Conservation (phyloP, 208 protist species). For the Angomonas ambiguus region DNA sequence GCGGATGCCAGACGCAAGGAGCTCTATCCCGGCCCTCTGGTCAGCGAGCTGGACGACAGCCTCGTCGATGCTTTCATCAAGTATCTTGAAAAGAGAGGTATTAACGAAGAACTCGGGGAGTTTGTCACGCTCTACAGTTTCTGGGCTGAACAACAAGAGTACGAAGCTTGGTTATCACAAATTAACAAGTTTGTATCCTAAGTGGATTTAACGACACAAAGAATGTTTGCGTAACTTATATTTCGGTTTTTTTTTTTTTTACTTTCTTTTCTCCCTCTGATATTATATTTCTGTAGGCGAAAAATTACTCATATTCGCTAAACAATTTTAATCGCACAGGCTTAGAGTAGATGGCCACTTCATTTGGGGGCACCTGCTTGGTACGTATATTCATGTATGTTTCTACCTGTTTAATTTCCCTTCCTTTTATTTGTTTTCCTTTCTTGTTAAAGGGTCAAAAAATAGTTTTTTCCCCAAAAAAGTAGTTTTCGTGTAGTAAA, state of each 20-base stretch:
- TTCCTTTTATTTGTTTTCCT: not conserved
- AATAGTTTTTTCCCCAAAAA: not conserved
- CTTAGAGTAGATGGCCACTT: no score
- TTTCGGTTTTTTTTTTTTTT: not conserved
- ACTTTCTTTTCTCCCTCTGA: not conserved
- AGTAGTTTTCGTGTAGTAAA: no score
- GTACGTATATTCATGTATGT: no score
- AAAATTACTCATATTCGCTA: no score
- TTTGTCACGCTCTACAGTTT: conserved; percentile 78
- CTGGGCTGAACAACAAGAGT: conserved; percentile 90
- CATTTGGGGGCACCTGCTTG: no score
- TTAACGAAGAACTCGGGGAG: conserved; percentile 75
- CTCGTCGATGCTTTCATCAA: conserved; percentile 70
- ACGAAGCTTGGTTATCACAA: conserved; percentile 76
- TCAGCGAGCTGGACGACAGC: conserved; percentile 73
- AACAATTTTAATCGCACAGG: no score
- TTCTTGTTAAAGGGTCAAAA: not conserved
- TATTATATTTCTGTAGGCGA: no score
- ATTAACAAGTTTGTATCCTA: conserved; percentile 79
- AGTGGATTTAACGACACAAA: conserved; percentile 16
- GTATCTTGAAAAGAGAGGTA: conserved; percentile 78
- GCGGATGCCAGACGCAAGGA: conserved; percentile 35
- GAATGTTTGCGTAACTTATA: conserved; percentile 6
- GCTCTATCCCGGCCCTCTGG: conserved; percentile 71
- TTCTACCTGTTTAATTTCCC: no score